These are phyloP conservation scores for Coemansia sp. DNA, from an alignment of 192 early-diverging fungal species.

Conservation along the genomic window DNA sequence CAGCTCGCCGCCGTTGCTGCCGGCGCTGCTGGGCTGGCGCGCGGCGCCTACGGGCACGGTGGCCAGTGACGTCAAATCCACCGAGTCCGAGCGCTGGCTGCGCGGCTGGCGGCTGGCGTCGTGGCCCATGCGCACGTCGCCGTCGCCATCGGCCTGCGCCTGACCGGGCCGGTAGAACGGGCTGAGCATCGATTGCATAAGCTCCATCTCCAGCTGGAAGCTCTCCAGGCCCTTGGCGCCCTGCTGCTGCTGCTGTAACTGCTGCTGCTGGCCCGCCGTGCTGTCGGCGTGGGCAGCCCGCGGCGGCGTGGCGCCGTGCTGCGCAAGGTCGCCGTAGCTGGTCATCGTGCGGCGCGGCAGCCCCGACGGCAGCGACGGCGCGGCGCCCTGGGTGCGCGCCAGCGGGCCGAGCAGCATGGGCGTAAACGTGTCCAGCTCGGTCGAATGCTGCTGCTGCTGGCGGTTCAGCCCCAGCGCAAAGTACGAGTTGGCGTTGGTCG, in stretches of 20 bases:
- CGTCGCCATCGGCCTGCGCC: neutral
- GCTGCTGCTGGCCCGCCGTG: neutral
- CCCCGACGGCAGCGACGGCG: neutral
- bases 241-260: too few relatives aligned
- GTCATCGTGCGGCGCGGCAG: neutral
- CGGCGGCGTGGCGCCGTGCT: neutral
- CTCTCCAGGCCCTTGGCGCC: constrained; percentile 1
- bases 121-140: constrained; percentile 27
- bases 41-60: constrained; percentile 15
- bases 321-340: neutral
- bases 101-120: neutral
- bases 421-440: neutral
- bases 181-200: constrained; percentile 39
- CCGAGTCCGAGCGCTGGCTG: constrained; percentile 35
- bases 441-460: constrained; percentile 10
- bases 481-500: constrained; percentile 28
- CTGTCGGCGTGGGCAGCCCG: neutral
- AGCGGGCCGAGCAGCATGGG: constrained; percentile 7
- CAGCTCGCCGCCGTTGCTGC: neutral
- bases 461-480: constrained; percentile 22
- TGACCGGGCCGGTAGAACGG: constrained; percentile 18
- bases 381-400: too few relatives aligned
- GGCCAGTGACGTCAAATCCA: constrained; percentile 38
- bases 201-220: constrained; percentile 29
- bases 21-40: neutral